Base-by-base conservation (phyloP, 495 filamentous ascomycete genomes). In the Barbatosphaeria neglecta region DNA sequence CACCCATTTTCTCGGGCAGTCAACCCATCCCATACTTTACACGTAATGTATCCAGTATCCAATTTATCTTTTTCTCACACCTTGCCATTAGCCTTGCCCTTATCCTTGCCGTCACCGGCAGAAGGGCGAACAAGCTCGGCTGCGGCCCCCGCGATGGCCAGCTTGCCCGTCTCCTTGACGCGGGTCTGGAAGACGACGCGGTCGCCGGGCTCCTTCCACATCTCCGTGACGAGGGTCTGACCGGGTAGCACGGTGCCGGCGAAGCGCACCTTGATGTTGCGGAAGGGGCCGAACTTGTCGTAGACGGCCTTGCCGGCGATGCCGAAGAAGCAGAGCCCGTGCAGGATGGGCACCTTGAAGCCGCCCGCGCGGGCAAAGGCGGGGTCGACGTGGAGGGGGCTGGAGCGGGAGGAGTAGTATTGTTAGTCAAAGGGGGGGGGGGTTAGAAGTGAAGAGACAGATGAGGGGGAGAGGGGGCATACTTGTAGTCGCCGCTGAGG, bases 241-340 rank as follows among this genome's bases (percentile, higher is more conserved):
- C 92, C 93, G 1, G 92, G 93, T 20, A 90, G 54, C 2, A 98
- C 92, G 11, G 87, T 83, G 35, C 92, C 93, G 5, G 88, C 90
- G 68, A 98, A 98, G 50, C 92, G 69, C 6, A 96, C 92, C 77
- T 98, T 98, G 64, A 97, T 78, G 67, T 92, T 97, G 74, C 83
- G 87, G 70, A 83, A 93, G 46, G 74, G 65, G 18, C 92, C 92
- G 63, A 79, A 97, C 52, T 73, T 84, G 63, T 83, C 72, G 62
- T 89, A 84, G 38, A 98, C 80, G 50, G 87, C 86, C 76, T 95
- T 97, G 47, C 82, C 87, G 1, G 86, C 77, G 45, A 97, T 80
- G 49, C 93, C 92, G 51, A 98, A 87, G 66, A 87, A 95, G 77
- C 90, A 97, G 23, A 98, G 75, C 3, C 92, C 92, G 69, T 98